Conservation (phyloP, 805 yeast genomes). For the Yarrowia osloensis region DNA sequence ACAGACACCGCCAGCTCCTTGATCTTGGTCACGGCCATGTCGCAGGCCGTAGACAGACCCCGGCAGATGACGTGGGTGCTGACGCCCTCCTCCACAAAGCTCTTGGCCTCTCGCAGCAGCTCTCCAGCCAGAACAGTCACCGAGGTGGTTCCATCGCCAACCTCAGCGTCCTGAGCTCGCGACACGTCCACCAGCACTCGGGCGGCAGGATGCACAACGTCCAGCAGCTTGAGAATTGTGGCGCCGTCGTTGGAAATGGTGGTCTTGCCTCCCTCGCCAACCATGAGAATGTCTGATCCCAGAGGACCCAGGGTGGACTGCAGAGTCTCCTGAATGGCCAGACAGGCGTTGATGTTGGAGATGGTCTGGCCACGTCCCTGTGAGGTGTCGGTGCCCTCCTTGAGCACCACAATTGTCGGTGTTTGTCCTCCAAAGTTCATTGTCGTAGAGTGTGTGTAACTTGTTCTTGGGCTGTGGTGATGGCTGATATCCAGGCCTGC, state of each 20-base stretch:
- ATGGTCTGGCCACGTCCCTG: constrained; percentile 97
- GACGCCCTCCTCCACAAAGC: constrained; percentile 93
- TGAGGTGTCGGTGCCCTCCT: constrained; percentile 96
- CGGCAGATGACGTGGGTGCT: constrained; percentile 85
- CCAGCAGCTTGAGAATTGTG: constrained; percentile 85
- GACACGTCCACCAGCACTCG: constrained; percentile 92
- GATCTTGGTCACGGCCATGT: constrained; percentile 71
- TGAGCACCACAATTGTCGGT: constrained; percentile 96
- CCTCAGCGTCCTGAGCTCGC: constrained; percentile 96
- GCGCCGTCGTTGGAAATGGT: constrained; percentile 99
- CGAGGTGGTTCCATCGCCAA: constrained; percentile 97
- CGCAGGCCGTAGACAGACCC: constrained; percentile 82
- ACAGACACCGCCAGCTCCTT: constrained; percentile 75
- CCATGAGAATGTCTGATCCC: constrained; percentile 93
- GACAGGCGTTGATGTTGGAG: constrained; percentile 93
- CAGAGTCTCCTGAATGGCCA: constrained; percentile 94
- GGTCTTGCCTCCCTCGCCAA: constrained; percentile 77
- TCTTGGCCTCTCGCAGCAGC: constrained; percentile 82
- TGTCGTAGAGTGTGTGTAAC: background rate
- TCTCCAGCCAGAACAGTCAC: constrained; percentile 92
- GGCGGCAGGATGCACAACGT: constrained; percentile 98
- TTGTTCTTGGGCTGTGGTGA: background rate
- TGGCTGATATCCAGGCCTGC: background rate
- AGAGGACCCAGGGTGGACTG: constrained; percentile 95
- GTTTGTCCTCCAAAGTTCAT: constrained; percentile 93